Conservation (phyloP, 176 grass and related monocot genomes). For the Oryza meridionalis region DNA sequence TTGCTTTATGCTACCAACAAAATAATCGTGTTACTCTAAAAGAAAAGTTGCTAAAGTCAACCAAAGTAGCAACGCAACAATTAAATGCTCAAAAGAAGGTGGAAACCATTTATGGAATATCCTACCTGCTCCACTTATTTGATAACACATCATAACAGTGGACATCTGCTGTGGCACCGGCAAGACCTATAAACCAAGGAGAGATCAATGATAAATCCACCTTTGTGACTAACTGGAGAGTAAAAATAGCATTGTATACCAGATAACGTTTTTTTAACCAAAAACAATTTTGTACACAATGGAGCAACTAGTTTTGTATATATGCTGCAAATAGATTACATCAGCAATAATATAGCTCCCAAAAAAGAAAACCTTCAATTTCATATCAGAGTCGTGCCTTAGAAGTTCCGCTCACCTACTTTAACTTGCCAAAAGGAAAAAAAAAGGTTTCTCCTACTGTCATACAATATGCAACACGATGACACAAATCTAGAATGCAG, state of each 20-base stretch:
- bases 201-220: conserved; percentile 12
- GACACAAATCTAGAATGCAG: not conserved
- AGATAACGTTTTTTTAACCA: conserved; percentile 5
- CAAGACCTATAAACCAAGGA: conserved; percentile 76
- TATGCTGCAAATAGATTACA: conserved; percentile 9
- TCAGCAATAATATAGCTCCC: not conserved
- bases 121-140: conserved; percentile 98
- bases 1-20: not conserved
- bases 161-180: conserved; percentile 96
- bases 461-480: not conserved
- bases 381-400: not conserved
- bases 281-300: not conserved
- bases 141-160: conserved; percentile 95
- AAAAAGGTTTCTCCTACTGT: not conserved
- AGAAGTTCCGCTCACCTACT: conserved; percentile 15
- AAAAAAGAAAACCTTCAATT: conserved; percentile 24
- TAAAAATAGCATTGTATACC: not conserved
- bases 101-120: conserved; percentile 40
- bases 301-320: conserved; percentile 14
- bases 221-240: conserved; percentile 10
- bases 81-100: conserved; percentile 30
- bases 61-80: conserved; percentile 18
- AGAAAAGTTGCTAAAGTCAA: conserved; percentile 26
- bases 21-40: conserved; percentile 32
- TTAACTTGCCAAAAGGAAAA: conserved; percentile 5